These are phyloP conservation scores for Arctium lappa DNA, from an alignment of 129 eudicot genomes.

Conservation along the genomic window DNA sequence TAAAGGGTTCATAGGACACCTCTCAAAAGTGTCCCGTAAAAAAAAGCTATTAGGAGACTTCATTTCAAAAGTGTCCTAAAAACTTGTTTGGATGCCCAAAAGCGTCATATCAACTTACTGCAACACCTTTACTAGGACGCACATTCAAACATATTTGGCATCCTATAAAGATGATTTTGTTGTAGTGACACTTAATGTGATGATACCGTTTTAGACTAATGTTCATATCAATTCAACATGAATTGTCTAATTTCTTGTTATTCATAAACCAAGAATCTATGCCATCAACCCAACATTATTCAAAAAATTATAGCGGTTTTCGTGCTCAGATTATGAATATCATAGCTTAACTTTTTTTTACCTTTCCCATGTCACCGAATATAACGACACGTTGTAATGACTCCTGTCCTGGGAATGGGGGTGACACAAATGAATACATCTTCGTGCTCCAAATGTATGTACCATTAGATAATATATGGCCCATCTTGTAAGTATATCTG, in stretches of 20 bases:
- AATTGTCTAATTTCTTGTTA: neutral
- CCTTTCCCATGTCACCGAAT: constrained; percentile 95
- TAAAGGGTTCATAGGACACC: neutral
- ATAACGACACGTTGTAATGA: constrained; percentile 76
- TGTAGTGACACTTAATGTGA: neutral
- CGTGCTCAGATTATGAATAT: neutral
- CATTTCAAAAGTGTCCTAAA: neutral
- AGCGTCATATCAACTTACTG: neutral
- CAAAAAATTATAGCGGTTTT: too few species aligned
- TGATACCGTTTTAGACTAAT: neutral
- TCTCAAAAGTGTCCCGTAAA: neutral
- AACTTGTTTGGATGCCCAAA: neutral
- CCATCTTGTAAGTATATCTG: constrained; percentile 75
- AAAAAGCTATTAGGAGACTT: neutral
- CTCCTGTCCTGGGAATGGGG: constrained; percentile 82
- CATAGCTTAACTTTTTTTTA: constrained; percentile 20
- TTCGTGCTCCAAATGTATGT: constrained; percentile 67
- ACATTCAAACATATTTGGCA: neutral
- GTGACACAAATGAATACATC: constrained; percentile 50
- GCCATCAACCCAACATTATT: neutral
- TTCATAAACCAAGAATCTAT: neutral
- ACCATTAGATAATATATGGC: constrained; percentile 61
- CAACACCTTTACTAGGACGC: neutral
- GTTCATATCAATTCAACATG: neutral
- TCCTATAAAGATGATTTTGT: neutral